Conservation (phyloP, 2,329 filamentous ascomycete genomes). For the Didymella lethalis region DNA sequence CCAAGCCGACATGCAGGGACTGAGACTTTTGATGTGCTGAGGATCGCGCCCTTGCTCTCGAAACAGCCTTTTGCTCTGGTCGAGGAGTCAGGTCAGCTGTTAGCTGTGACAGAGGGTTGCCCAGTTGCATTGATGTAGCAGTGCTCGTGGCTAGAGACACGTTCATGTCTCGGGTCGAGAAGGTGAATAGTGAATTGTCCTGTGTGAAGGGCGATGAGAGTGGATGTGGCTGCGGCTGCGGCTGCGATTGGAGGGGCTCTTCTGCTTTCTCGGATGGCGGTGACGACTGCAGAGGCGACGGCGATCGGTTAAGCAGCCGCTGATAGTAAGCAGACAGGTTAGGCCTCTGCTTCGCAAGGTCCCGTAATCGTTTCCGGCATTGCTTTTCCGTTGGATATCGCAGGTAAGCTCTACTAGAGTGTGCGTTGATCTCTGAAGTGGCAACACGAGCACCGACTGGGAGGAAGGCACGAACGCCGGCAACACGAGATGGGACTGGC, state of each 20-base stretch:
- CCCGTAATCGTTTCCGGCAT: conserved; percentile 65
- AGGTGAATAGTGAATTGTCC: conserved; percentile 35
- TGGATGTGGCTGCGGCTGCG: conserved; percentile 52
- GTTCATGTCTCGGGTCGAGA: conserved; percentile 60
- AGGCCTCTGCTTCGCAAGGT: conserved; percentile 68
- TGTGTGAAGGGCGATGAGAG: conserved; percentile 50
- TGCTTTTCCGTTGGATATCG: conserved; percentile 67
- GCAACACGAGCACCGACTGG: conserved; percentile 40
- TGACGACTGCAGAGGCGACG: conserved; percentile 63
- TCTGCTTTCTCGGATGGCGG: conserved; percentile 41
- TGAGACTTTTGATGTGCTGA: conserved; percentile 61
- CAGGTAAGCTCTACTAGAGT: conserved; percentile 48
- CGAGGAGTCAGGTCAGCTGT: conserved; percentile 48
- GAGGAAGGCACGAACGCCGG: conserved; percentile 28
- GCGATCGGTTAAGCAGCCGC: conserved; percentile 66
- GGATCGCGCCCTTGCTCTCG: conserved; percentile 54
- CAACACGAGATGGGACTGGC: conserved; percentile 47
- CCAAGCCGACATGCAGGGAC: conserved; percentile 58
- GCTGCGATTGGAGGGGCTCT: conserved; percentile 7
- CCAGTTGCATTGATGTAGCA: conserved; percentile 60
- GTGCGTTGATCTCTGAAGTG: conserved; percentile 55
- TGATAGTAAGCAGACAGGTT: conserved; percentile 70
- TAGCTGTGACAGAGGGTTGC: conserved; percentile 58
- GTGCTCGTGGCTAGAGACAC: conserved; percentile 61
- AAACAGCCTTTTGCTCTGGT: conserved; percentile 52